phyloP scores from a whole-genome alignment of 169 alveolate genomes.

The Neospora caninum region DNA sequence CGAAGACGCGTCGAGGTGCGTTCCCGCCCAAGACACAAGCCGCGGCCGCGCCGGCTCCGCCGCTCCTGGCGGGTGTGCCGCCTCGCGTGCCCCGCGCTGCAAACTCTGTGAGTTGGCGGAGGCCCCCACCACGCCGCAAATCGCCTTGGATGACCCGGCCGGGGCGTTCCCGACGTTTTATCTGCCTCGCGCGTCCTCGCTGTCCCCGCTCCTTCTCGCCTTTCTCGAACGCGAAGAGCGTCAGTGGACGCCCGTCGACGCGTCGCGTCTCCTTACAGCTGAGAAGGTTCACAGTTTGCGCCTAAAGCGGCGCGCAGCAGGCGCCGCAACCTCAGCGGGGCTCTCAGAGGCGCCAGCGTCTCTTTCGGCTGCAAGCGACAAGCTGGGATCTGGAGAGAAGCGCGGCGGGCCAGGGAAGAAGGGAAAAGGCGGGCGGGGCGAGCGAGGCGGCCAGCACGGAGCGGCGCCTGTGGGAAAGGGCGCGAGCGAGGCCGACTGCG shows the following conservation, averaged over 20 bases:
- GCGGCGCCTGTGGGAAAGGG: not conserved
- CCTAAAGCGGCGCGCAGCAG: not conserved
- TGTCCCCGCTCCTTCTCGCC: not conserved
- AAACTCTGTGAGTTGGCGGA: not conserved
- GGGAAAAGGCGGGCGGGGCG: not conserved
- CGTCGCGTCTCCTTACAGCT: not conserved
- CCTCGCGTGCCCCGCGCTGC: not conserved
- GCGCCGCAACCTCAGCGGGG: not conserved
- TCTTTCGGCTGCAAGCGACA: not conserved
- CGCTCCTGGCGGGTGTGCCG: not conserved
- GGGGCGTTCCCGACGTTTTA: not conserved
- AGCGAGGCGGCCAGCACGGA: not conserved
- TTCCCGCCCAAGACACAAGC: no score
- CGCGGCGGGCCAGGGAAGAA: not conserved
- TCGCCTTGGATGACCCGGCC: not conserved
- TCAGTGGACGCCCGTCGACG: not conserved
- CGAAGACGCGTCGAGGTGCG: not conserved
- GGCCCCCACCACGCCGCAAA: not conserved
- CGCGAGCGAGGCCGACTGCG: not conserved
- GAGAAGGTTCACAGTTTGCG: not conserved
- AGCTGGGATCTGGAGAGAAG: no score
- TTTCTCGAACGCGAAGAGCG: not conserved
- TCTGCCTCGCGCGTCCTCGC: not conserved
- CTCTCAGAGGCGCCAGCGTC: not conserved
- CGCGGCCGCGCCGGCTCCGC: no score